phyloP scores from a whole-genome alignment of 2,329 filamentous ascomycete genomes.

The Salinomyces thailandicus region DNA sequence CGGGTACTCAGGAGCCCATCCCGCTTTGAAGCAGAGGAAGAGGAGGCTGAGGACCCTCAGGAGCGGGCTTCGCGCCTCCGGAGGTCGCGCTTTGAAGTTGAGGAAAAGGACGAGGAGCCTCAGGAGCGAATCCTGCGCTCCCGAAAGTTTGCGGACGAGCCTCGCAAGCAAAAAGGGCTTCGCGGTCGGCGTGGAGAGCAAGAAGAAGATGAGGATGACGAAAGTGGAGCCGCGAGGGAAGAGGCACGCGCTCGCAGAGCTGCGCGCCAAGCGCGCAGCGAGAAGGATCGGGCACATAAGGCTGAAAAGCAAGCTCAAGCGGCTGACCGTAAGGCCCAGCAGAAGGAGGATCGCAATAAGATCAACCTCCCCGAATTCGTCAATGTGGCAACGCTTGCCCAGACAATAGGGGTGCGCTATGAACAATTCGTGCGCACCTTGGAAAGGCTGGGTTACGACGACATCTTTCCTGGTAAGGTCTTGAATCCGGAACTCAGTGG shows the following conservation, averaged over 20 bases:
- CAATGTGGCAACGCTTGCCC: constrained; percentile 71
- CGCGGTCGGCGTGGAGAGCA: constrained; percentile 9
- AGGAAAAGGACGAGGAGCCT: background rate
- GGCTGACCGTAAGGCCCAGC: constrained; percentile 14
- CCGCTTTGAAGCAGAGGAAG: background rate
- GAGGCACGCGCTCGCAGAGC: constrained; percentile 16
- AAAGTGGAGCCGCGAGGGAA: constrained; percentile 15
- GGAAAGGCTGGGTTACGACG: constrained; percentile 79
- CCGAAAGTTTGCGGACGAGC: constrained; percentile 13
- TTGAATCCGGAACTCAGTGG: constrained; percentile 85
- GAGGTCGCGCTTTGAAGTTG: no score
- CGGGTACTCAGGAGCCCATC: background rate
- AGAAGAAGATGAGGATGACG: constrained; percentile 22
- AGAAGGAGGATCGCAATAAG: constrained; percentile 12
- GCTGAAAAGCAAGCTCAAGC: constrained; percentile 6
- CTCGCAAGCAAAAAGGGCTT: constrained; percentile 5
- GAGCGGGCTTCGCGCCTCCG: background rate
- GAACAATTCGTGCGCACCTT: constrained; percentile 65
- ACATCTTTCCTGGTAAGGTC: constrained; percentile 70
- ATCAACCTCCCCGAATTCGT: constrained; percentile 83
- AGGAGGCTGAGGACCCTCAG: no score
- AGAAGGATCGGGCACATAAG: constrained; percentile 3
- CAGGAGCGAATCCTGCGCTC: constrained; percentile 10
- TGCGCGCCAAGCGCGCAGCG: constrained; percentile 9
- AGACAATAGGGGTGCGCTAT: constrained; percentile 59